Percentiles rank a stretch among this genome's conserved stretches.
These are phyloP conservation scores for Exophiala xenobiotica DNA, from an alignment of 2,329 filamentous ascomycete species.

Conservation along the genomic window DNA sequence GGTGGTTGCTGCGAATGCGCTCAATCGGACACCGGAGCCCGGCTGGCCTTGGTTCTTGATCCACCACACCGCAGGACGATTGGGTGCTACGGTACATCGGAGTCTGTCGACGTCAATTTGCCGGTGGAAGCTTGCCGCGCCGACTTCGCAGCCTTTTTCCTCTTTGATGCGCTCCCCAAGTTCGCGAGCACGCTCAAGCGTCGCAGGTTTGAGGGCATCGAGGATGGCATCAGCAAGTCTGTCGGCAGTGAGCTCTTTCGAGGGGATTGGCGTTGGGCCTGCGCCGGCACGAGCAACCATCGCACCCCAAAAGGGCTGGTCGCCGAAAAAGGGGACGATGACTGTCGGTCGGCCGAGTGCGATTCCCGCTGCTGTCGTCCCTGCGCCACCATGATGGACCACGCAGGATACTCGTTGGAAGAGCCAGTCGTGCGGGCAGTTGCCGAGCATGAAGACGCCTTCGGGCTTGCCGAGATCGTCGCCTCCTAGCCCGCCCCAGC, in stretches of 20 bases:
- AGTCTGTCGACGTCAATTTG: constrained; percentile 64
- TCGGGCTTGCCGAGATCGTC: constrained; percentile 35
- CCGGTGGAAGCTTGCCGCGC: constrained; percentile 66
- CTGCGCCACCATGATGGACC: constrained; percentile 60
- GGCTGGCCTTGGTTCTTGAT: constrained; percentile 56
- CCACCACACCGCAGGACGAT: constrained; percentile 70
- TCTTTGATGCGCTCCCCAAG: constrained; percentile 64
- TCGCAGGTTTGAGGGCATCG: constrained; percentile 59
- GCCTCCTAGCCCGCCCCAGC: constrained; percentile 52
- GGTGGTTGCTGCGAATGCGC: constrained; percentile 68
- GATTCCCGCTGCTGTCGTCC: constrained; percentile 53
- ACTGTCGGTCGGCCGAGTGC: constrained; percentile 52
- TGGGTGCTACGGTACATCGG: constrained; percentile 68
- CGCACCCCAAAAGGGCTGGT: constrained; percentile 57
- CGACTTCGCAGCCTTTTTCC: constrained; percentile 62
- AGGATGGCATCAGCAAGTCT: constrained; percentile 49
- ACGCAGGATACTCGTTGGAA: constrained; percentile 57
- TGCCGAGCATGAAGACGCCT: constrained; percentile 52
- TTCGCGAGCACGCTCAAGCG: constrained; percentile 53
- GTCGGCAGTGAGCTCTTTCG: constrained; percentile 45
- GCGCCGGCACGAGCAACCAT: constrained; percentile 53
- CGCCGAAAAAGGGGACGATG: constrained; percentile 59
- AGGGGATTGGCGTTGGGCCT: constrained; percentile 50
- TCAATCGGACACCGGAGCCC: constrained; percentile 54
- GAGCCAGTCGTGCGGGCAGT: constrained; percentile 60